Evolutionary conservation across 768 basidiomycete species (phyloP).

Genomic region (Podaxis sp.): DNA sequence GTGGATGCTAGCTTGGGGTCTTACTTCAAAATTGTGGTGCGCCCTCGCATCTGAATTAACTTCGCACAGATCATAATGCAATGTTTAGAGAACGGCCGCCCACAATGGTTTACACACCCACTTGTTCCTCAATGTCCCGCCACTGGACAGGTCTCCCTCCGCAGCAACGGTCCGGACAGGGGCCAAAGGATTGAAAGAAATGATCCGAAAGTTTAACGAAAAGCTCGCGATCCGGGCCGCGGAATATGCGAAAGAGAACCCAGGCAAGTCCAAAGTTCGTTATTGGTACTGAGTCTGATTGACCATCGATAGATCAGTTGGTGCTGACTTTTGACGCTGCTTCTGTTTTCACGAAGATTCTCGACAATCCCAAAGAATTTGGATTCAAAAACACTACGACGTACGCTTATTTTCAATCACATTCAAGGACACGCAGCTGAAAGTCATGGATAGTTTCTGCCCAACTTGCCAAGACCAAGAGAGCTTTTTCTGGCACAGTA

Average conservation of each 20-base stretch:
- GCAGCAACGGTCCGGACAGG: neutral
- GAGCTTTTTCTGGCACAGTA: slow-evolving; percentile 8
- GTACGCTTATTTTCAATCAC: neutral
- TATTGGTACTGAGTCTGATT: neutral
- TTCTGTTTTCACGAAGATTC: slow-evolving; percentile 1
- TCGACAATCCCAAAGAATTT: neutral
- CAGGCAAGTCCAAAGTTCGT: neutral
- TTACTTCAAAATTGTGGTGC: slow-evolving; percentile 1
- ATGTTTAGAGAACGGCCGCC: neutral
- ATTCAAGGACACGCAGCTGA: too few species aligned
- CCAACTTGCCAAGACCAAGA: neutral
- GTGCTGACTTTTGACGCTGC: slow-evolving; percentile 4
- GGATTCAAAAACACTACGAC: slow-evolving; percentile 1
- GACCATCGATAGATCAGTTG: neutral
- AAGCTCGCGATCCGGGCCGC: neutral
- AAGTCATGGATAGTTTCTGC: neutral
- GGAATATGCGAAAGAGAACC: slow-evolving; percentile 6
- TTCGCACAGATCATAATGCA: neutral
- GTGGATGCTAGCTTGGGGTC: slow-evolving; percentile 1
- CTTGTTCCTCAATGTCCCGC: slow-evolving; percentile 3
- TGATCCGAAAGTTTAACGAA: neutral
- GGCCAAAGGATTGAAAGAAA: neutral
- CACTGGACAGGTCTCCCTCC: slow-evolving; percentile 1
- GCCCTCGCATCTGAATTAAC: neutral
- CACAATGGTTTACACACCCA: neutral